These are phyloP conservation scores for Persicaria maculosa DNA, from an alignment of 148 eudicot species.

Conservation along the genomic window DNA sequence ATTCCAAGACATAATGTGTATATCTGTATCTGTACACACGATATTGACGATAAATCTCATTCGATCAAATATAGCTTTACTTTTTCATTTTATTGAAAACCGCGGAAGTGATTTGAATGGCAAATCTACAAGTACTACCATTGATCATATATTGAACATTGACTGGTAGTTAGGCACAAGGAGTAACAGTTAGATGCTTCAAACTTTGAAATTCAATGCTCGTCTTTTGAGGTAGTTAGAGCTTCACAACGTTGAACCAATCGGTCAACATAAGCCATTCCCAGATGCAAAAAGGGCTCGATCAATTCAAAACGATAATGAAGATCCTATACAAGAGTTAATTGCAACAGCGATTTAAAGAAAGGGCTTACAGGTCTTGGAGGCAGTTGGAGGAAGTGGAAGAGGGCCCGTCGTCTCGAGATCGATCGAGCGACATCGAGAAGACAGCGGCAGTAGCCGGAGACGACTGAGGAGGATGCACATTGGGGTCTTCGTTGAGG, in stretches of 20 bases:
- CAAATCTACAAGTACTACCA: too few relatives aligned
- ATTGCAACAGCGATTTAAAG: not conserved
- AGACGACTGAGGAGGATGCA: not conserved
- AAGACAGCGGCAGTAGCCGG: not conserved
- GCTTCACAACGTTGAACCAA: not conserved
- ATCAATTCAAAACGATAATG: not conserved
- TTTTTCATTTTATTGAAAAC: too few relatives aligned
- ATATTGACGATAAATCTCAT: too few relatives aligned
- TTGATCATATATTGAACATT: not conserved
- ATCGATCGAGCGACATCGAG: constrained; percentile 14
- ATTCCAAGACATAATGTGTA: not conserved
- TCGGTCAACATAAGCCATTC: not conserved
- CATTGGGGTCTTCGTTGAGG: not conserved
- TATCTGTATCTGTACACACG: not conserved
- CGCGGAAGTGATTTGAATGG: too few relatives aligned
- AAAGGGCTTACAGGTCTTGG: constrained; percentile 15
- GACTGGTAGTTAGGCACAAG: constrained; percentile 7
- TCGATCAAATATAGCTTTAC: too few relatives aligned
- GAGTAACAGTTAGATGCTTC: not conserved
- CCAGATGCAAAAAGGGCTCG: not conserved
- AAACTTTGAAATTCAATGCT: not conserved
- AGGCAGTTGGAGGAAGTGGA: constrained; percentile 16
- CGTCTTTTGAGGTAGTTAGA: not conserved
- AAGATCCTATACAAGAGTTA: not conserved
- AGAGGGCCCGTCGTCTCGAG: not conserved